Evolutionary conservation across 352 stramenopile genomes (phyloP), one percentile per base, ranked within the genome.

Genomic region (Phytophthora palmivora): DNA sequence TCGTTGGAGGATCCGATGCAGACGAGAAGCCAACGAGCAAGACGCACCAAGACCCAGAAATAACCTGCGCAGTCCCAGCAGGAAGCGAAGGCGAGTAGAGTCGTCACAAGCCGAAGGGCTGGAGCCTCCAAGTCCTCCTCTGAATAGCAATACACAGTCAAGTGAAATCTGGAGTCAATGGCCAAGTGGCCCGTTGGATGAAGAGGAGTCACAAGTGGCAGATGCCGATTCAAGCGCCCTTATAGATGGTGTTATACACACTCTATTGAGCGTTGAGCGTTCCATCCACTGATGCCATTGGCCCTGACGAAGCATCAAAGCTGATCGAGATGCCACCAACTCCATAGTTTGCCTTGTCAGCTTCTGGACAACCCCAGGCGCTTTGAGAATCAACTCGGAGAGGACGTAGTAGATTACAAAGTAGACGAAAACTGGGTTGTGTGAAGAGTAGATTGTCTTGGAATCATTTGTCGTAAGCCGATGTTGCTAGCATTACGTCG

Each of bases 1-100:
- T 78, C 70, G 36, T 55, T 62, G 14, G 72, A 81, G 22, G 62
- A 81, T 33, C 22, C 28, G 11, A 47, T 45, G 30, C 32, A 67
- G 45, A 70, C 60, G 37, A 67, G 58, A 12, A 63, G 21, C 4
- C 26, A 47, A 21, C 24, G 46, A 2, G 8, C 18, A 21, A 55
- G 37, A 48, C 38, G 57, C n/a, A 11, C 39, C 7, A 60, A 46
- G 36, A 52, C 38, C 10, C 48, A 64, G 57, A 16, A 53, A 44
- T 36, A 32, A 45, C 14, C 41, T 55, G 6, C 33, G 28, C 11
- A 65, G 30, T 39, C 24, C 49, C 21, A 49, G 26, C 19, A 60
- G 37, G 58, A 64, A 68, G 46, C 34, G 50, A 22, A 36, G 42
- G 39, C 45, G 64, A 36, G 38, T 52, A 3, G 50, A 58, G 30